Evolutionary conservation across 805 yeast genomes (phyloP), one percentile per base, ranked within the genome.

Genomic region (Ogataea ramenticola): DNA sequence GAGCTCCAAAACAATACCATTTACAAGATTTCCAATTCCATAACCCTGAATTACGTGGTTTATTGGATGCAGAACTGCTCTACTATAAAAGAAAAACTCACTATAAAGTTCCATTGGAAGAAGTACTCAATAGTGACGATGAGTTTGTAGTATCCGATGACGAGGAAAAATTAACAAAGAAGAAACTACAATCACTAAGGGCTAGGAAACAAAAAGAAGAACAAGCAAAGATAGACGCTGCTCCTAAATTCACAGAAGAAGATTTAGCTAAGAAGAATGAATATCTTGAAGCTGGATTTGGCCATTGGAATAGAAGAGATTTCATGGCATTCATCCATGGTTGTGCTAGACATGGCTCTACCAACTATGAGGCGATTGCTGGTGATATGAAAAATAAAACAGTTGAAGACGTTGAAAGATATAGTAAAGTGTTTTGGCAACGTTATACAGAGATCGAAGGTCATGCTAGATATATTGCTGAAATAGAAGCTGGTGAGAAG

Each of bases 11-110:
- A 52, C 55, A 71, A 1, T 71, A 80, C 44, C 73, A 74, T 40
- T 70, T 80, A 30, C 86, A 79, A 49, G 93, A 86, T 52, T 87
- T 79, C 55, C 95, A 86, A 53, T 84, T 86, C 55, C 83, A 76
- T 54, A 75, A 87, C 8, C 67, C 70, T 3, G 77, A 68, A 35
- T 58, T 86, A 32, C 65, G 65, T 14, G 75, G 62, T 0, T 58
- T 83, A 17, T 66, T 84, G 35, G 80, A 76, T 21, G 74, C 79
- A 47, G 95, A 86, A 56, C 85, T 79, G 53, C 60, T 80, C 16
- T 77, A 75, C 3, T 82, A 71, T 53, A 83, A 80, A 51, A 79
- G 72, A 54, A 75, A 72, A 36, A 75, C 77, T 15, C 76, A 78
- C 11, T 80, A 77, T 53, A 75, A 71, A 49, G 84, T 77, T 21